Conservation (phyloP, 2,329 filamentous ascomycete species). For the Pseudomassariella vexata region DNA sequence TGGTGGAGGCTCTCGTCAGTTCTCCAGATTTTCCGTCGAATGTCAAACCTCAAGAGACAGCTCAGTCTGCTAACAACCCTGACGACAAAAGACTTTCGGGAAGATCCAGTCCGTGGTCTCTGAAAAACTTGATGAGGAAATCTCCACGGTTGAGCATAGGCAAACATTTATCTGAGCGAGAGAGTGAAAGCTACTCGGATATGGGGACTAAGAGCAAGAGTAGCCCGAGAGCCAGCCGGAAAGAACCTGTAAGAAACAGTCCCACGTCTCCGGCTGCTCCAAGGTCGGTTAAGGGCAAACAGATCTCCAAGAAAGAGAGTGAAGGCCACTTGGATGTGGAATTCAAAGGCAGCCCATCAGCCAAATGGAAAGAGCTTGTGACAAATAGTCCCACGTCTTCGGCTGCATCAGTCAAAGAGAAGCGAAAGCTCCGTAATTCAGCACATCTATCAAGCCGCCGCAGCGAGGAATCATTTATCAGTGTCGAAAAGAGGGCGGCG, state of each 20-base stretch:
- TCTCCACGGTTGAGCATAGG: conserved; percentile 3
- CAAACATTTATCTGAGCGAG: too few relatives aligned
- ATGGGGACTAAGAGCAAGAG: too few relatives aligned
- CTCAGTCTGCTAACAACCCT: not conserved
- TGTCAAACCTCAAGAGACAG: not conserved
- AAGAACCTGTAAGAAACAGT: conserved; percentile 15
- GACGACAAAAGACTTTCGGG: not conserved
- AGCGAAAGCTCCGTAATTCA: conserved; percentile 14
- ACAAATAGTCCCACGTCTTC: conserved; percentile 18
- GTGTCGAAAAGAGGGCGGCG: conserved; percentile 3
- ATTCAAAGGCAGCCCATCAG: conserved; percentile 5
- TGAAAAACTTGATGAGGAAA: conserved; percentile 3
- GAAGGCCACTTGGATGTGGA: too few relatives aligned
- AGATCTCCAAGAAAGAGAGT: not conserved
- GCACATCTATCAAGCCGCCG: conserved; percentile 6
- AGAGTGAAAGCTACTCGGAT: too few relatives aligned
- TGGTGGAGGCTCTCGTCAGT: not conserved
- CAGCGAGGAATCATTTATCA: conserved; percentile 10
- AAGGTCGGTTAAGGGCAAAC: conserved; percentile 17
- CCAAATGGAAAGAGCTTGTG: conserved; percentile 17
- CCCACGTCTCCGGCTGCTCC: conserved; percentile 15
- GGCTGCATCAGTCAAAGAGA: conserved; percentile 15
- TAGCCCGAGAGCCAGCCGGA: too few relatives aligned
- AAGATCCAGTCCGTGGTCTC: conserved; percentile 6
- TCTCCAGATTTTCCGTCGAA: conserved; percentile 1